Percentiles rank a stretch among this genome's conserved stretches.
Conservation (phyloP, 2,329 filamentous ascomycete genomes). For the Cadophora gregata region DNA sequence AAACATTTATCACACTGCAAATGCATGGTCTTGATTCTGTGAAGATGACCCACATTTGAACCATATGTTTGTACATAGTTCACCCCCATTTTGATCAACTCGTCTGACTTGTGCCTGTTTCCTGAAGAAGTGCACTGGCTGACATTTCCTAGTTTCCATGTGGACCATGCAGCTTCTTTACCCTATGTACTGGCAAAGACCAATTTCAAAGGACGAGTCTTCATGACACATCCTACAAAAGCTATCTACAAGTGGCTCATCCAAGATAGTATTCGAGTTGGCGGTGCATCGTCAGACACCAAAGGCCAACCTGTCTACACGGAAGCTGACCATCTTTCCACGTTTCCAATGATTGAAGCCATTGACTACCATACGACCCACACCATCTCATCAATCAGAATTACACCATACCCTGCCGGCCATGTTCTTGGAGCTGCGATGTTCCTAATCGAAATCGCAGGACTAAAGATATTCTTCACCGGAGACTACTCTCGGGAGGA, state of each 20-base stretch:
- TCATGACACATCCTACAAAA: conserved; percentile 99
- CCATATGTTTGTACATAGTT: conserved; percentile 41
- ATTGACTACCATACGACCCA: conserved; percentile 99
- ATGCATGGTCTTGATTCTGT: conserved; percentile 45
- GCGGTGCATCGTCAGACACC: conserved; percentile 68
- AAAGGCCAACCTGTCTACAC: conserved; percentile 78
- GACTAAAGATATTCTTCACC: conserved; percentile 95
- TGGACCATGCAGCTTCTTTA: conserved; percentile 98
- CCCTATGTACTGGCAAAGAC: conserved; percentile 98
- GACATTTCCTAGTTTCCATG: conserved; percentile 78
- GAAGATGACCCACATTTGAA: conserved; percentile 40
- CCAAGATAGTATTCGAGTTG: conserved; percentile 92
- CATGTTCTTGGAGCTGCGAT: conserved; percentile 98
- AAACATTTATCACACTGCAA: conserved; percentile 44
- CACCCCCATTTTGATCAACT: conserved; percentile 3
- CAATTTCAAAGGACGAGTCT: conserved; percentile 94
- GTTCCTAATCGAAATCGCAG: conserved; percentile 97
- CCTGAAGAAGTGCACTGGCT: conserved; percentile 24
- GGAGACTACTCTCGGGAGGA: conserved; percentile 97
- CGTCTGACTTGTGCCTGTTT: background rate
- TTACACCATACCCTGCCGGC: conserved; percentile 95
- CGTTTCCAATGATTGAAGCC: conserved; percentile 92
- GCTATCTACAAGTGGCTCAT: conserved; percentile 99
- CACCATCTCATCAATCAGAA: conserved; percentile 93
- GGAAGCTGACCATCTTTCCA: conserved; percentile 92